Conservation (phyloP, 805 yeast species). For the Sugiyamaella mastotermitis region DNA sequence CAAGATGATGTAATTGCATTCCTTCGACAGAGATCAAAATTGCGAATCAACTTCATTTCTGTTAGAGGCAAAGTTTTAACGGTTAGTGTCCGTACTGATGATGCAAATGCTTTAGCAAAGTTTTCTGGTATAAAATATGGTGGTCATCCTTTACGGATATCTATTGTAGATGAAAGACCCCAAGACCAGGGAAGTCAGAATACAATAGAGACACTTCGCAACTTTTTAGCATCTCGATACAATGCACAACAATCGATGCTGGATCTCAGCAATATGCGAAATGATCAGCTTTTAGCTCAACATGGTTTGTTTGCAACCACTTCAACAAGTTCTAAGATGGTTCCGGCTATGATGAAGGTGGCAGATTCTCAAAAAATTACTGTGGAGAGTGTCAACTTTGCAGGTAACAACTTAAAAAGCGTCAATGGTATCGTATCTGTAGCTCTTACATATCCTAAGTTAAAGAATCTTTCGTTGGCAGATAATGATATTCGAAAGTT, state of each 20-base stretch:
- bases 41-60: slow-evolving; percentile 46
- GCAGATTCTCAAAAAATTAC: slow-evolving; percentile 47
- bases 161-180: slow-evolving; percentile 25
- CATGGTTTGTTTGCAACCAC: slow-evolving; percentile 61
- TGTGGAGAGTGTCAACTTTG: slow-evolving; percentile 57
- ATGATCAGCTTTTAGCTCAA: slow-evolving; percentile 53
- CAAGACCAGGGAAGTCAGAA: slow-evolving; percentile 19
- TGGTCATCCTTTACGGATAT: slow-evolving; percentile 57
- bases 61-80: slow-evolving; percentile 53
- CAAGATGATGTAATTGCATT: slow-evolving; percentile 63
- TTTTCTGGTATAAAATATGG: slow-evolving; percentile 82
- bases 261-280: slow-evolving; percentile 58
- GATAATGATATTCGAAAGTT: slow-evolving; percentile 61
- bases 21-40: slow-evolving; percentile 58
- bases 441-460: slow-evolving; percentile 65
- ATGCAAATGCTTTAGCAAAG: slow-evolving; percentile 52
- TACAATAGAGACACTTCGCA: slow-evolving; percentile 60
- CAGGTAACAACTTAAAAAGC: slow-evolving; percentile 54
- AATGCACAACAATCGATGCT: slow-evolving; percentile 58
- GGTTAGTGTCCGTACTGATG: slow-evolving; percentile 53
- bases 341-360: slow-evolving; percentile 81
- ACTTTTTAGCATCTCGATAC: slow-evolving; percentile 61
- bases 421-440: slow-evolving; percentile 54
- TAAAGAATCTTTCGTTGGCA: slow-evolving; percentile 74
- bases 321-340: slow-evolving; percentile 69